Percentiles rank a stretch among this genome's conserved stretches.
These are phyloP conservation scores for Plectranthus barbatus DNA, from an alignment of 257 asterid species.

Conservation along the genomic window DNA sequence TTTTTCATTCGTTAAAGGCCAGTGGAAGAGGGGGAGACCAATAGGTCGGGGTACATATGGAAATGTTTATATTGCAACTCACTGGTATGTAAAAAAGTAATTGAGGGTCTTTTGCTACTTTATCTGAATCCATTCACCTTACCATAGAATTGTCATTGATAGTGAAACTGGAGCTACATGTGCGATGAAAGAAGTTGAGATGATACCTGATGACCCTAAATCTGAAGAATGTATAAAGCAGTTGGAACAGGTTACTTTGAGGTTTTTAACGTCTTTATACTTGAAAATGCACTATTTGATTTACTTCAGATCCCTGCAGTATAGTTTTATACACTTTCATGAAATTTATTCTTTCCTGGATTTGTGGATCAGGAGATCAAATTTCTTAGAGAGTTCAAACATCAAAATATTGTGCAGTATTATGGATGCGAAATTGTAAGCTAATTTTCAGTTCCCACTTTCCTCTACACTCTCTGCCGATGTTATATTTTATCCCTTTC, in stretches of 20 bases:
- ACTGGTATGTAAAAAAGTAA: slow-evolving; percentile 34
- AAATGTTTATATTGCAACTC: slow-evolving; percentile 73
- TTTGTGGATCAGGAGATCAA: slow-evolving; percentile 57
- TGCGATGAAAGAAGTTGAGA: slow-evolving; percentile 82
- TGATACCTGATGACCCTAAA: slow-evolving; percentile 67
- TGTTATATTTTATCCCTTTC: neutral
- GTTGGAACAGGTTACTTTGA: slow-evolving; percentile 64
- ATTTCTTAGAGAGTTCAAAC: slow-evolving; percentile 63
- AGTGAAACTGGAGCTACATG: slow-evolving; percentile 92
- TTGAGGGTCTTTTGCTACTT: neutral
- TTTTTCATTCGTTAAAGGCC: slow-evolving; percentile 41
- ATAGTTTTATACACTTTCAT: neutral
- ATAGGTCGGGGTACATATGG: slow-evolving; percentile 89
- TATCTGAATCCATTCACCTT: neutral
- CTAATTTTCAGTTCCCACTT: neutral
- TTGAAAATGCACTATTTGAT: neutral
- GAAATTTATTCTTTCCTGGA: neutral
- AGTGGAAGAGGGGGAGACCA: slow-evolving; percentile 67
- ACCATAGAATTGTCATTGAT: slow-evolving; percentile 9
- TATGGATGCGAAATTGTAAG: slow-evolving; percentile 78
- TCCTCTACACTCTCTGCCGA: neutral
- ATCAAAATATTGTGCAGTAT: slow-evolving; percentile 79
- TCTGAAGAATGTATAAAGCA: slow-evolving; percentile 59
- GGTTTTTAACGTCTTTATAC: slow-evolving; percentile 9
- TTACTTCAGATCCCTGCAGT: neutral